These are phyloP conservation scores for Saccharomyces jurei DNA, from an alignment of 805 yeast species.

Conservation along the genomic window DNA sequence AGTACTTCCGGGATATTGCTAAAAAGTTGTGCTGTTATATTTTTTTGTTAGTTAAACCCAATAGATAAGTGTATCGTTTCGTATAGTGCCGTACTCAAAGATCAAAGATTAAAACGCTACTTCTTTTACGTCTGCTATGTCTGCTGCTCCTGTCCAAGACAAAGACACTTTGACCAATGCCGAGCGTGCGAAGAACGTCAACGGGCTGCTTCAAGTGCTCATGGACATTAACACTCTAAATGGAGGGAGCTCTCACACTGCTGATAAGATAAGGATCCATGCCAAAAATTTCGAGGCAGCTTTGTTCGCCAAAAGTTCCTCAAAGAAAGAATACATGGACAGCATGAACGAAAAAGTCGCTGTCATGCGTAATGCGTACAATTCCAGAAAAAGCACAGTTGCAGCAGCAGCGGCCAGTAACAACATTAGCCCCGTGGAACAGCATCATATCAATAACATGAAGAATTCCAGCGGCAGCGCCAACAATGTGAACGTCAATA, in stretches of 20 bases:
- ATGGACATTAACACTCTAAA: constrained; percentile 31
- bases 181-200: constrained; percentile 29
- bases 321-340: constrained; percentile 45
- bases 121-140: background rate
- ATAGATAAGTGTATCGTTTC: background rate
- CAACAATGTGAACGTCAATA: constrained; percentile 19
- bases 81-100: background rate
- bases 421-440: constrained; percentile 16
- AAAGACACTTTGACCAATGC: constrained; percentile 22
- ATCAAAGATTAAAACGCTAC: background rate
- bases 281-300: constrained; percentile 68
- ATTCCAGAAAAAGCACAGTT: constrained; percentile 20
- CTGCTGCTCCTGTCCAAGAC: background rate
- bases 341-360: constrained; percentile 39
- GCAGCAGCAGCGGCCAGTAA: constrained; percentile 9
- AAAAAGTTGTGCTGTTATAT: background rate
- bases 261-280: constrained; percentile 40
- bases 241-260: constrained; percentile 30
- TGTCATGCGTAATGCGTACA: constrained; percentile 32
- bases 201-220: constrained; percentile 27
- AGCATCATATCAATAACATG: background rate
- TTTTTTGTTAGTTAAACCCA: background rate
- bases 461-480: constrained; percentile 11
- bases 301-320: constrained; percentile 49
- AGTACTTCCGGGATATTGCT: background rate